A percentile compares a stretch with the other conserved stretches of the same genome.
Evolutionary conservation across 75 land plant species (phyloP).

Genomic region (Pinus albicaulis): DNA sequence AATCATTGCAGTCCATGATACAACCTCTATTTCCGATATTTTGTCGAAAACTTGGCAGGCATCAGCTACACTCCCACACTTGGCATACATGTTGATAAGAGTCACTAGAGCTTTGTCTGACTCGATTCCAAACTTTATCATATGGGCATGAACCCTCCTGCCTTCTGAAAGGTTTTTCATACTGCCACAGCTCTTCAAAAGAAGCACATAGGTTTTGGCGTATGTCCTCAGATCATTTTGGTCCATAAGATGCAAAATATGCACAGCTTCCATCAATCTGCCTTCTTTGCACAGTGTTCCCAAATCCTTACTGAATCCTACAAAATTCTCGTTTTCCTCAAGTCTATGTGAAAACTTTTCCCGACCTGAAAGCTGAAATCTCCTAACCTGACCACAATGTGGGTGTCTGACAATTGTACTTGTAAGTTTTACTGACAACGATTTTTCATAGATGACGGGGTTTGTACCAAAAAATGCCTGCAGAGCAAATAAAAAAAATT

Average conservation of each 20-base stretch:
- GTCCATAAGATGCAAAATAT: not conserved
- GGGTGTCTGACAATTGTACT: not conserved
- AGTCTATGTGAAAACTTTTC: not conserved
- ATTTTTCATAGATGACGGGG: not conserved
- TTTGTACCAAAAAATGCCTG: not conserved
- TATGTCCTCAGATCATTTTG: not conserved
- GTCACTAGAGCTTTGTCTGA: slow-evolving; percentile 27
- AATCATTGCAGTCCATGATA: slow-evolving; percentile 26
- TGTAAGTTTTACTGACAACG: not conserved
- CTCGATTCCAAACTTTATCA: slow-evolving; percentile 23
- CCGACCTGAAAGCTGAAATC: not conserved
- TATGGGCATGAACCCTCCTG: slow-evolving; percentile 35
- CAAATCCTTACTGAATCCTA: not conserved
- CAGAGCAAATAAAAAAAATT: not conserved
- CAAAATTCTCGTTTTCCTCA: not conserved
- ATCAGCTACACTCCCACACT: slow-evolving; percentile 8
- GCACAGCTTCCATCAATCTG: not conserved
- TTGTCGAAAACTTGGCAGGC: slow-evolving; percentile 10
- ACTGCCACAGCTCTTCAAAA: slow-evolving; percentile 27
- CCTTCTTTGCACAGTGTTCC: not conserved
- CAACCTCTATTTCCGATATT: slow-evolving; percentile 9
- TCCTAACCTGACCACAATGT: not conserved
- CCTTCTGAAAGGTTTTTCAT: slow-evolving; percentile 13
- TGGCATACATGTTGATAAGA: slow-evolving; percentile 42
- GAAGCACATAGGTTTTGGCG: not conserved